A percentile compares a stretch with the other conserved stretches of the same genome.
phyloP scores from a whole-genome alignment of 345 rosid species.

The Eucalyptus urophylla region DNA sequence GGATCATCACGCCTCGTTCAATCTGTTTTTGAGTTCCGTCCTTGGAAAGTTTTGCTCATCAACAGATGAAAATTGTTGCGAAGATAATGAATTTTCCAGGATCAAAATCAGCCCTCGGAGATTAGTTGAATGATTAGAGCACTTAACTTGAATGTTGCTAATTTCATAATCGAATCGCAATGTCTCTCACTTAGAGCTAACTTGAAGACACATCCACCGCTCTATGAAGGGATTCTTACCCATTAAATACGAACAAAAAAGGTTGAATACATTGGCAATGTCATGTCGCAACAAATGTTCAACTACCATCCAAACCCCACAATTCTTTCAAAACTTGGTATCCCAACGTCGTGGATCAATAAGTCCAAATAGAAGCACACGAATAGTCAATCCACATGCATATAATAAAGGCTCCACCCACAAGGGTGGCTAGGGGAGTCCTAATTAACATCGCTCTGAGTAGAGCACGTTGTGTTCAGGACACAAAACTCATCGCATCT shows the following conservation, averaged over 20 bases:
- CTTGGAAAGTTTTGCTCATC: background rate
- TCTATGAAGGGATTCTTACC: background rate
- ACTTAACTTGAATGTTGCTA: background rate
- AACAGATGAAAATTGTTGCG: background rate
- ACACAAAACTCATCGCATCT: background rate
- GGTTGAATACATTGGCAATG: background rate
- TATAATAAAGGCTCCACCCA: background rate
- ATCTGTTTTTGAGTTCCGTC: background rate
- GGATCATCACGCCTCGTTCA: background rate
- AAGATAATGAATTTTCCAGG: background rate
- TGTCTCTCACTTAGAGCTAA: background rate
- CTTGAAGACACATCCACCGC: background rate
- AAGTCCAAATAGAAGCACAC: background rate
- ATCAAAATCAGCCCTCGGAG: background rate
- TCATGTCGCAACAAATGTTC: background rate
- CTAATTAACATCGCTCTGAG: background rate
- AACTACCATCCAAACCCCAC: background rate
- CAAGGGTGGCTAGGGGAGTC: background rate
- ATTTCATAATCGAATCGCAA: background rate
- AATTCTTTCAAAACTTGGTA: background rate
- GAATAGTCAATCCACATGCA: background rate
- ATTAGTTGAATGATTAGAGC: background rate
- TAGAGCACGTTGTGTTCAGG: background rate
- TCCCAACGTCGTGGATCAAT: background rate
- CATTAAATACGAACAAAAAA: background rate